Conservation (phyloP, 2,329 filamentous ascomycete genomes). For the Neodidymelliopsis sp. region DNA sequence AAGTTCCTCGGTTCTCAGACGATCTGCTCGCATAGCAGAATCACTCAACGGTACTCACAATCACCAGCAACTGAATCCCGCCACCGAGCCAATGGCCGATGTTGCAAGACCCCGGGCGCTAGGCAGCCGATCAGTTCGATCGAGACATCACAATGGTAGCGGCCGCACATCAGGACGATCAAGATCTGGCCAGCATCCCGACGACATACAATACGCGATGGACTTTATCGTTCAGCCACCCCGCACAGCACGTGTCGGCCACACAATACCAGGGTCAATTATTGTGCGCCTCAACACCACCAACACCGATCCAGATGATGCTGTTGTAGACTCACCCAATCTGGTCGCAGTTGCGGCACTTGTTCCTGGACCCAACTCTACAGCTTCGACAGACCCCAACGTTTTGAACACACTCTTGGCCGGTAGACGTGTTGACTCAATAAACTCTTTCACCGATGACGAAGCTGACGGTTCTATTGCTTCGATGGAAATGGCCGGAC, state of each 20-base stretch:
- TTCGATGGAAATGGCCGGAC: slow-evolving; percentile 48
- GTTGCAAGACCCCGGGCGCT: slow-evolving; percentile 47
- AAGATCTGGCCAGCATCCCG: slow-evolving; percentile 34
- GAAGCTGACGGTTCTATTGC: slow-evolving; percentile 46
- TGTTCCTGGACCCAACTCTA: slow-evolving; percentile 38
- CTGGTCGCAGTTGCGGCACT: slow-evolving; percentile 45
- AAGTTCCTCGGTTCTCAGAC: slow-evolving; percentile 35
- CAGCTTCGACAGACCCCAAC: slow-evolving; percentile 36
- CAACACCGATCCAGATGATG: slow-evolving; percentile 42
- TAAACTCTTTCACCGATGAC: slow-evolving; percentile 48
- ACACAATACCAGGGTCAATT: slow-evolving; percentile 41
- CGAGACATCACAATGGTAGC: slow-evolving; percentile 37
- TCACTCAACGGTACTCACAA: slow-evolving; percentile 36
- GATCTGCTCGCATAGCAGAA: slow-evolving; percentile 44
- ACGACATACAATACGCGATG: slow-evolving; percentile 48
- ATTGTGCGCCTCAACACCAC: slow-evolving; percentile 45
- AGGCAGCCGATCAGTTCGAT: slow-evolving; percentile 41
- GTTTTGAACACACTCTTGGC: slow-evolving; percentile 41
- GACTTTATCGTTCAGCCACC: slow-evolving; percentile 50
- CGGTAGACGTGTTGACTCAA: slow-evolving; percentile 44
- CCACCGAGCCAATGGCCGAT: slow-evolving; percentile 45
- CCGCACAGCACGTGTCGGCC: slow-evolving; percentile 41
- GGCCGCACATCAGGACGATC: slow-evolving; percentile 32
- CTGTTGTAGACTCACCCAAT: slow-evolving; percentile 43
- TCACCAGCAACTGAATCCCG: slow-evolving; percentile 21